Percentiles rank a stretch among this genome's conserved stretches.
phyloP scores from a whole-genome alignment of 495 filamentous ascomycete genomes.

The Aeminium ludgeri region DNA sequence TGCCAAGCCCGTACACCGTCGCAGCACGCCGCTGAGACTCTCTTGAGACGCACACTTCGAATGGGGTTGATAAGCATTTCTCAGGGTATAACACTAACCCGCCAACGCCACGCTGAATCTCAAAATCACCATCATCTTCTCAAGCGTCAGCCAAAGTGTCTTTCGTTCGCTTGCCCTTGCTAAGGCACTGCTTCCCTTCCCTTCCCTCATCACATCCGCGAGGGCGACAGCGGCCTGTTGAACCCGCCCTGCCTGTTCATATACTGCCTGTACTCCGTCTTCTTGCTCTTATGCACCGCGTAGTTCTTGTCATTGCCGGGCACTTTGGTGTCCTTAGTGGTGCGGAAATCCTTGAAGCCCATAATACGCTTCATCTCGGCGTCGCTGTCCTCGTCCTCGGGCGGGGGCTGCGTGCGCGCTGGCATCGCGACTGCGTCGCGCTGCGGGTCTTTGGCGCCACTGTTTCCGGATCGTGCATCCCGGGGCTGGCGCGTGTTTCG shows the following conservation, averaged over 20 bases:
- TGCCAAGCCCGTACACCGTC: no score
- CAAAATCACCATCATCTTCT: no score
- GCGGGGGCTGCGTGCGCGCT: no score
- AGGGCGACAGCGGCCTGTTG: constrained; percentile 72
- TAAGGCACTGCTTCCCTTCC: no score
- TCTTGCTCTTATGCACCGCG: constrained; percentile 81
- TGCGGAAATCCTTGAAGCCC: constrained; percentile 75
- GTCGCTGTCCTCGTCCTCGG: constrained; percentile 45
- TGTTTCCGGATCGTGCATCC: background rate
- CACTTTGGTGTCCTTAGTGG: constrained; percentile 81
- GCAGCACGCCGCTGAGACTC: no score
- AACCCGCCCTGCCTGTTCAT: constrained; percentile 98
- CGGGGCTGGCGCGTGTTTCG: background rate
- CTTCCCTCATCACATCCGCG: constrained; percentile 5
- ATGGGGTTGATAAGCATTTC: no score
- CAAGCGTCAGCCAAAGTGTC: no score
- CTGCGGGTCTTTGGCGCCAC: constrained; percentile 17
- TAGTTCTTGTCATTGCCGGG: constrained; percentile 69
- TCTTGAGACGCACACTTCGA: no score
- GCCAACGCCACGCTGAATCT: no score
- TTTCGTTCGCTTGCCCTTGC: no score
- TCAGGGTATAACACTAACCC: no score
- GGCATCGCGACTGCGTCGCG: no score
- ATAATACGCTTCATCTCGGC: constrained; percentile 65
- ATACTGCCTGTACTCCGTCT: constrained; percentile 90